Conservation (phyloP, 305 asterid genomes). For the Lippia alba region DNA sequence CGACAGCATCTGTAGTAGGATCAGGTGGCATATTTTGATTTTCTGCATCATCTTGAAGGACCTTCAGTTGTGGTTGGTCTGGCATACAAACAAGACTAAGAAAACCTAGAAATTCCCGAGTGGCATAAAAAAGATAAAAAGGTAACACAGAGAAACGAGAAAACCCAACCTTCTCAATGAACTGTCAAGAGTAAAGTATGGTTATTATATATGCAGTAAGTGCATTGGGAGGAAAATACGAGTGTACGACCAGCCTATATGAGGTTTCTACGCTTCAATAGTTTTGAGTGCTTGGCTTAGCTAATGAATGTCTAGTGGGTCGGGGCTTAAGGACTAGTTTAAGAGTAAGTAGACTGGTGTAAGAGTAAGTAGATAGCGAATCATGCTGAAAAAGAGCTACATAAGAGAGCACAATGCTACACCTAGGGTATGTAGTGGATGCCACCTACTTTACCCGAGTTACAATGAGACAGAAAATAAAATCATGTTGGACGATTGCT, state of each 20-base stretch:
- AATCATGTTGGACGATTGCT: slow-evolving; percentile 11
- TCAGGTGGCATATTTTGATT: slow-evolving; percentile 39
- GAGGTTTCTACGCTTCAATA: slow-evolving; percentile 21
- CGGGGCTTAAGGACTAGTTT: background rate
- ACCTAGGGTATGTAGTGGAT: background rate
- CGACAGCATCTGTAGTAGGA: slow-evolving; percentile 39
- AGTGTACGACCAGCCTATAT: slow-evolving; percentile 7
- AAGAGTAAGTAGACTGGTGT: background rate
- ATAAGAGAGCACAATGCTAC: background rate
- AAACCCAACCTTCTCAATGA: slow-evolving; percentile 8
- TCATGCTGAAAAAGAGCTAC: background rate
- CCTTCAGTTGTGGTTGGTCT: slow-evolving; percentile 45
- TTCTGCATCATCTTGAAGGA: slow-evolving; percentile 40
- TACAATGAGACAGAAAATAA: slow-evolving; percentile 1
- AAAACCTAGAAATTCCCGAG: slow-evolving; percentile 7
- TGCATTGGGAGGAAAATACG: background rate
- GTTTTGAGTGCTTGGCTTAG: slow-evolving; percentile 22
- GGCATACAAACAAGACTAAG: slow-evolving; percentile 38
- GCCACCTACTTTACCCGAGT: slow-evolving; percentile 20
- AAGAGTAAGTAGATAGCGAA: slow-evolving; percentile 8
- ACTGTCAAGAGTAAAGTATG: slow-evolving; percentile 4
- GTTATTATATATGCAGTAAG: slow-evolving; percentile 3
- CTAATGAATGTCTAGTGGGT: slow-evolving; percentile 11
- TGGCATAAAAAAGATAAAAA: slow-evolving; percentile 16
- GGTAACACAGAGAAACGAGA: slow-evolving; percentile 16